phyloP scores from a whole-genome alignment of 1,139 yeast species.

The Saccharomyces hybrid region DNA sequence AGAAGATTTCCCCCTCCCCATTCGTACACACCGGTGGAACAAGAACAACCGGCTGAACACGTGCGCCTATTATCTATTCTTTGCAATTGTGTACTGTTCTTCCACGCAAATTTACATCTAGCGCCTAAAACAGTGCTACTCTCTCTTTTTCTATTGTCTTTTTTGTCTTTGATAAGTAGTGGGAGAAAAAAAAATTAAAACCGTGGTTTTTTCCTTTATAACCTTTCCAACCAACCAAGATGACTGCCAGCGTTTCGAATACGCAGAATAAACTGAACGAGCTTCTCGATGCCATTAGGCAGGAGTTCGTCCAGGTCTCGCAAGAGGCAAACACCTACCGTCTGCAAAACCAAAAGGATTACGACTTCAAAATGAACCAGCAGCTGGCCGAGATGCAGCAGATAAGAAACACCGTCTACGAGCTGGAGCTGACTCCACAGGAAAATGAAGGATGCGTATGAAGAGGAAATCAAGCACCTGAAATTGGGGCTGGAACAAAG shows the following conservation, averaged over 20 bases:
- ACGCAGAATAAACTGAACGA: conserved; percentile 37
- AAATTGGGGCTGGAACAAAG: conserved; percentile 78
- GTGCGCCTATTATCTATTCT: neutral
- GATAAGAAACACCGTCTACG: conserved; percentile 88
- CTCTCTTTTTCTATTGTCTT: neutral
- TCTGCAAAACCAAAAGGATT: conserved; percentile 81
- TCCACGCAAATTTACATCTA: conserved; percentile 1
- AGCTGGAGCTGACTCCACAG: conserved; percentile 90
- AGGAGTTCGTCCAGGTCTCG: conserved; percentile 80
- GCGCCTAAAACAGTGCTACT: neutral
- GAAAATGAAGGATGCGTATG: conserved; percentile 91
- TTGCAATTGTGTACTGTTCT: neutral
- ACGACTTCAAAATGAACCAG: conserved; percentile 81
- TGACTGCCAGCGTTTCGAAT: conserved; percentile 1
- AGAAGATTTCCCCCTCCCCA: neutral
- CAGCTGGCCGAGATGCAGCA: conserved; percentile 93
- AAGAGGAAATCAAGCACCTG: conserved; percentile 80
- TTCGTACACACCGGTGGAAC: neutral
- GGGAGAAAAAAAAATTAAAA: neutral
- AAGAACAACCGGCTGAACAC: conserved; percentile 1
- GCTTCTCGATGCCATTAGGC: conserved; percentile 83
- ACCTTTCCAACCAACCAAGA: neutral
- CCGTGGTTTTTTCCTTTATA: neutral
- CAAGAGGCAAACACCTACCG: conserved; percentile 83
- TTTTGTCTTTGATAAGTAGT: neutral